Evolutionary conservation across 2,329 filamentous ascomycete genomes (phyloP).

Genomic region (Penicillium sp.): DNA sequence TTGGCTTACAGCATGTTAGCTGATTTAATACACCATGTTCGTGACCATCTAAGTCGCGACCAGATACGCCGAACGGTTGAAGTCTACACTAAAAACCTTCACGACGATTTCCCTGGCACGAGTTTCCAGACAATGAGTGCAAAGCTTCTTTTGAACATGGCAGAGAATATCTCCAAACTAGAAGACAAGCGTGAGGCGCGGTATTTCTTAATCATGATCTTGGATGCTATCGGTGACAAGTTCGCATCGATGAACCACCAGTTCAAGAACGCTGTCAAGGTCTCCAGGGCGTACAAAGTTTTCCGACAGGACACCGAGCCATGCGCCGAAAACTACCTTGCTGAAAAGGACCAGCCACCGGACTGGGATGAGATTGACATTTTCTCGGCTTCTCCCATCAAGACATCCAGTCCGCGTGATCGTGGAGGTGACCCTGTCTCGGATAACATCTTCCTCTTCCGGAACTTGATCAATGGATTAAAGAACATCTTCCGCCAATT

Average conservation of each 20-base stretch:
- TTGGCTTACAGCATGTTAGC: constrained; percentile 97
- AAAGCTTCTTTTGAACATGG: constrained; percentile 93
- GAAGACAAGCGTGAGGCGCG: constrained; percentile 88
- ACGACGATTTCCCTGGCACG: constrained; percentile 91
- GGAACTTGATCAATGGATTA: constrained; percentile 86
- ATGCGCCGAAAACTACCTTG: constrained; percentile 68
- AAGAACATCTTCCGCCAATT: constrained; percentile 96
- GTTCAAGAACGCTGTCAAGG: constrained; percentile 87
- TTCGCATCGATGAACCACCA: constrained; percentile 97
- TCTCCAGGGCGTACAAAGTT: constrained; percentile 75
- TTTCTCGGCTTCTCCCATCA: constrained; percentile 91
- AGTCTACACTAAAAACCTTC: constrained; percentile 91
- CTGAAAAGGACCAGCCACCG: constrained; percentile 68
- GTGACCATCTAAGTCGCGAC: constrained; percentile 75
- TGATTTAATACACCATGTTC: constrained; percentile 92
- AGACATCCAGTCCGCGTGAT: constrained; percentile 83
- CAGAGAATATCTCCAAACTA: constrained; percentile 90
- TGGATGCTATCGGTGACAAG: constrained; percentile 96
- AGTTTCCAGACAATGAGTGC: constrained; percentile 99
- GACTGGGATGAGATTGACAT: constrained; percentile 99
- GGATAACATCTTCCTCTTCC: constrained; percentile 97
- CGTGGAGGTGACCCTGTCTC: constrained; percentile 79
- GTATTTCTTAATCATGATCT: constrained; percentile 90
- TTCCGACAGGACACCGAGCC: constrained; percentile 61
- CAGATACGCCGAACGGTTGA: constrained; percentile 94